A percentile compares a stretch with the other conserved stretches of the same genome.
Conservation (phyloP, 2,329 filamentous ascomycete genomes). For the Aspergillus costaricaensis region DNA sequence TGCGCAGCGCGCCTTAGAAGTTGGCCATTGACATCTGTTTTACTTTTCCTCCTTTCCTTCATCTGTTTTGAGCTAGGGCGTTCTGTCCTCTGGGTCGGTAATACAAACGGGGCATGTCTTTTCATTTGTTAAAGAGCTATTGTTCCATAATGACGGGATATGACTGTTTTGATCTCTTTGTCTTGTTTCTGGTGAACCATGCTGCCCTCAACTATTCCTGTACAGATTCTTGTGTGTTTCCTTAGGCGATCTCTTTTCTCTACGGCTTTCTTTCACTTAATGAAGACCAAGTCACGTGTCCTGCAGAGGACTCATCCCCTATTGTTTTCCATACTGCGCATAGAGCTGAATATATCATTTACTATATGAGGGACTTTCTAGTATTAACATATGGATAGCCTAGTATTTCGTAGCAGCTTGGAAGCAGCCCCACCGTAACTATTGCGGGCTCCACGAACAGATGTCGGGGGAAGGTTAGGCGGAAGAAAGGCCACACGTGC, state of each 20-base stretch:
- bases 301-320: background rate
- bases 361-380: too few relatives aligned
- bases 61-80: constrained; percentile 29
- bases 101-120: constrained; percentile 19
- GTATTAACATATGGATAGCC: too few relatives aligned
- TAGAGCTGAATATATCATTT: background rate
- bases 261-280: background rate
- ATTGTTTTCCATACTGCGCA: background rate
- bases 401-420: too few relatives aligned
- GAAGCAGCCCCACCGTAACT: background rate
- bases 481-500: background rate
- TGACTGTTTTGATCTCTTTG: constrained; percentile 19
- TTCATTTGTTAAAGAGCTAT: constrained; percentile 21
- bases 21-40: constrained; percentile 29
- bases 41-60: constrained; percentile 16
- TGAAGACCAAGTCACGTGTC: constrained; percentile 2
- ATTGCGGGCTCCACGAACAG: background rate
- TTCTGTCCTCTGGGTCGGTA: constrained; percentile 21
- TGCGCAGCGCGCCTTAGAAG: constrained; percentile 37
- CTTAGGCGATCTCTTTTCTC: background rate
- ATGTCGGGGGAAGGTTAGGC: background rate
- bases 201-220: background rate
- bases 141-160: constrained; percentile 38
- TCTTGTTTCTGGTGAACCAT: constrained; percentile 11
- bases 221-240: constrained; percentile 4